Evolutionary conservation across 352 stramenopile species (phyloP).

Genomic region (Phytopythium cucurbitacearum): DNA sequence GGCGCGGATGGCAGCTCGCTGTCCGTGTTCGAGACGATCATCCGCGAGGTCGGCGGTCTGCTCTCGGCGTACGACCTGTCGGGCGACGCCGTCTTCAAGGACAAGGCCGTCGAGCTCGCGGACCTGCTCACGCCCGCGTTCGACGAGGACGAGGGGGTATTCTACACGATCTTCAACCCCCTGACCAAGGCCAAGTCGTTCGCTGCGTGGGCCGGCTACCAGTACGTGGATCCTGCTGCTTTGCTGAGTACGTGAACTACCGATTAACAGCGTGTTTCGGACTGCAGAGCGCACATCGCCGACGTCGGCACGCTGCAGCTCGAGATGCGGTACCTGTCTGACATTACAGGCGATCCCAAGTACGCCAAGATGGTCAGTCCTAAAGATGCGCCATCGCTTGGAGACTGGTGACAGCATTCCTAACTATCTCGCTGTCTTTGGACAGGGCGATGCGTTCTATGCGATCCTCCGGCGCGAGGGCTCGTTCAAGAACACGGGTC

Average conservation of each 20-base stretch:
- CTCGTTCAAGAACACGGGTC: slow-evolving; percentile 68
- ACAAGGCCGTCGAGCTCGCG: slow-evolving; percentile 92
- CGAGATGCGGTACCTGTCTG: slow-evolving; percentile 75
- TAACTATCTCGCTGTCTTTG: slow-evolving; percentile 9
- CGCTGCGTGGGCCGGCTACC: slow-evolving; percentile 30
- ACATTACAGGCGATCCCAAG: slow-evolving; percentile 70
- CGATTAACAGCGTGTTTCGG: neutral
- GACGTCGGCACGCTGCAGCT: slow-evolving; percentile 85
- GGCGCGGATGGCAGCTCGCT: slow-evolving; percentile 60
- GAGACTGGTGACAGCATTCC: neutral
- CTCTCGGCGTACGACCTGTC: slow-evolving; percentile 94
- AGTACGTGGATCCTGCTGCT: slow-evolving; percentile 12
- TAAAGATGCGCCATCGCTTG: neutral
- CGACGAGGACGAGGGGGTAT: slow-evolving; percentile 86
- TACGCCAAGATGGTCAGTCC: slow-evolving; percentile 56
- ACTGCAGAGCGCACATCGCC: slow-evolving; percentile 57
- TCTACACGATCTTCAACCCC: slow-evolving; percentile 88
- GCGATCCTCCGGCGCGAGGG: slow-evolving; percentile 63
- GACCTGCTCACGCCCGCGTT: slow-evolving; percentile 89
- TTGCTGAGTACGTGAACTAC: neutral
- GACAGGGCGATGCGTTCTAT: slow-evolving; percentile 75
- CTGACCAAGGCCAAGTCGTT: slow-evolving; percentile 53
- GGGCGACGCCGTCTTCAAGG: slow-evolving; percentile 82
- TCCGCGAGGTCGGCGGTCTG: slow-evolving; percentile 96
- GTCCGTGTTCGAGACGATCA: slow-evolving; percentile 99